A percentile compares a stretch with the other conserved stretches of the same genome.
These are phyloP conservation scores for Cordyceps javanica DNA, from an alignment of 2,329 filamentous ascomycete genomes.

Conservation along the genomic window DNA sequence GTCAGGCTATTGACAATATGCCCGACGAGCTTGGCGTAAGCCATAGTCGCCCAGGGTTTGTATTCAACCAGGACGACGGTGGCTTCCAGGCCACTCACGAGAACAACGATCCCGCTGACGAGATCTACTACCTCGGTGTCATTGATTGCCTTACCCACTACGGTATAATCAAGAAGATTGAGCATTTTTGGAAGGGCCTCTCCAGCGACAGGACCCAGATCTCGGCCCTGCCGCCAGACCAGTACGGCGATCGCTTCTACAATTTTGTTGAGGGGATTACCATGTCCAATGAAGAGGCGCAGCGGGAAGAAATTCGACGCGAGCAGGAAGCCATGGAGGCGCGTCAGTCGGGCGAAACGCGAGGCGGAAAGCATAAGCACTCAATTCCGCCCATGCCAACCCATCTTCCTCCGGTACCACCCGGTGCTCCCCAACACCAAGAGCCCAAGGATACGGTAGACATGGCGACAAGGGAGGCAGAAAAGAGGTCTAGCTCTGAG, in stretches of 20 bases:
- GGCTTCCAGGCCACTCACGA: constrained; percentile 91
- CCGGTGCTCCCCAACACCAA: constrained; percentile 25
- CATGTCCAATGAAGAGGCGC: constrained; percentile 80
- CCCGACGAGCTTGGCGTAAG: constrained; percentile 79
- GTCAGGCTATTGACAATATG: constrained; percentile 76
- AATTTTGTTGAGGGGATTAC: constrained; percentile 88
- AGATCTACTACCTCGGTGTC: constrained; percentile 96
- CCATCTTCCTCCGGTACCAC: constrained; percentile 39
- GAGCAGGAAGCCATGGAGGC: constrained; percentile 51
- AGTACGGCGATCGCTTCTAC: constrained; percentile 90
- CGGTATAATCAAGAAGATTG: constrained; percentile 86
- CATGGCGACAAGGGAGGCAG: constrained; percentile 32
- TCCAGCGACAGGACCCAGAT: constrained; percentile 80
- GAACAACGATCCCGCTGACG: constrained; percentile 74
- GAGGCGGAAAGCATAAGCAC: constrained; percentile 29
- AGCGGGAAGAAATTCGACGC: constrained; percentile 54
- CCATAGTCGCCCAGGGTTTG: constrained; percentile 61
- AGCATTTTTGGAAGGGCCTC: constrained; percentile 95
- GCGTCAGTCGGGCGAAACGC: constrained; percentile 30
- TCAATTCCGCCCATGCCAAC: constrained; percentile 39
- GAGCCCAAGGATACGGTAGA: constrained; percentile 36
- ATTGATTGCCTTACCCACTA: constrained; percentile 98
- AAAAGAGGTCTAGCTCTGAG: constrained; percentile 27
- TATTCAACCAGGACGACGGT: constrained; percentile 92
- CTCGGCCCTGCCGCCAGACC: constrained; percentile 81